These are phyloP conservation scores for Lycium barbarum DNA, from an alignment of 257 asterid species.

Conservation along the genomic window DNA sequence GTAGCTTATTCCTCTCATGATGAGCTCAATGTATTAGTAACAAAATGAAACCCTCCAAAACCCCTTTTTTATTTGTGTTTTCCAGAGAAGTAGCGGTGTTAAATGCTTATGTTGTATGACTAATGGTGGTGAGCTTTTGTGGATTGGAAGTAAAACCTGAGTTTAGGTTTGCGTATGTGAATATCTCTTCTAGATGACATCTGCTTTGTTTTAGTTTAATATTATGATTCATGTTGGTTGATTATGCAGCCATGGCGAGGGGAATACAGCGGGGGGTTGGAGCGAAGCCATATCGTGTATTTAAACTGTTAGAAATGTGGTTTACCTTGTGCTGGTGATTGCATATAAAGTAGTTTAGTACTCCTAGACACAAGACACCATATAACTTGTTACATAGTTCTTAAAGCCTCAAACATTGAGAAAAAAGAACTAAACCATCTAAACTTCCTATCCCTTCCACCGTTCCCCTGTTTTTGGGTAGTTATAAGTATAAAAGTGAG, in stretches of 20 bases:
- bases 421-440: too few species aligned
- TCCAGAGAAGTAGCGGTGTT: neutral
- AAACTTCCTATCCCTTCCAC: too few species aligned
- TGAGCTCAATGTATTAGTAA: neutral
- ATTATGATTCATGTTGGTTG: neutral
- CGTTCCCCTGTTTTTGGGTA: too few species aligned
- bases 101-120: neutral
- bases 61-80: neutral
- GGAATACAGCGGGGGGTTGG: neutral
- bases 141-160: neutral
- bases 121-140: neutral
- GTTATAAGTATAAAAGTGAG: too few species aligned
- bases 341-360: too few species aligned
- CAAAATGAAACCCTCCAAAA: neutral
- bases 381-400: too few species aligned
- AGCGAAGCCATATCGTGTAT: neutral
- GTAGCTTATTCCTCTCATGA: neutral
- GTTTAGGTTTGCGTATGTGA: neutral
- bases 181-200: neutral
- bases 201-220: neutral
- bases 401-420: too few species aligned
- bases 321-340: neutral
- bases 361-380: too few species aligned
- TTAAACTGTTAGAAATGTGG: neutral
- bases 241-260: neutral